Base-by-base conservation (phyloP, 1,139 yeast species). In the Arxiozyma telluris region DNA sequence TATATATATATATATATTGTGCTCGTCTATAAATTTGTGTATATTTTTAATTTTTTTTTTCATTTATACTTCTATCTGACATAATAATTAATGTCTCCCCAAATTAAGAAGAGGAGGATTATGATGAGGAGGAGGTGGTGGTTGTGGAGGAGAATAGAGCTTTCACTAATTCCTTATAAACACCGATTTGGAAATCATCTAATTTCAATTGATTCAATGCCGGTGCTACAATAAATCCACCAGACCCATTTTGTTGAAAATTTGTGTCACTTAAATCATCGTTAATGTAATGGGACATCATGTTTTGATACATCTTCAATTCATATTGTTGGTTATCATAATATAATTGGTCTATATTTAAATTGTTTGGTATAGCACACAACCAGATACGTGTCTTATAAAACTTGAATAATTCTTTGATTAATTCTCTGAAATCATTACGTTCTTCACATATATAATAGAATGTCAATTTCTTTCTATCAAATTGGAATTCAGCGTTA, bases 331-430 rank as follows among this genome's bases (percentile, higher is more conserved):
- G 62, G 20, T 59, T 55, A 52, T 65, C 67, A 53, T 65, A 66
- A 50, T 67, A 67, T 53, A 65, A 63, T 20, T 58, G 50, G 53
- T 65, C 70, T 41, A 68, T 65, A 1, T 60, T 63, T 44, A 68
- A 50, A 53, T 68, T 67, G 54, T 68, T 68, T 25, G 77, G 71
- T 21, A 91, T 89, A 4, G 96, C 95, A 74, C 98, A 91, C 77
- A 91, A 80, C 98, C 98, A 93, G 64, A 93, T 93, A 66, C 98
- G 80, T 1, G 98, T 93, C 73, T 93, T 93, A 77, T 90, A 93
- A 58, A 89, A 86, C 65, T 94, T 84, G 75, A 93, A 93, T 59
- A 93, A 75, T 65, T 91, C 98, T 62, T 93, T 86, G 56, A 93
- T 96, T 64, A 93, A 78, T 50, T 88, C 95, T 64, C 98, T 78